Evolutionary conservation across 179 eudicot species (phyloP).

Genomic region (Silene noctiflora): DNA sequence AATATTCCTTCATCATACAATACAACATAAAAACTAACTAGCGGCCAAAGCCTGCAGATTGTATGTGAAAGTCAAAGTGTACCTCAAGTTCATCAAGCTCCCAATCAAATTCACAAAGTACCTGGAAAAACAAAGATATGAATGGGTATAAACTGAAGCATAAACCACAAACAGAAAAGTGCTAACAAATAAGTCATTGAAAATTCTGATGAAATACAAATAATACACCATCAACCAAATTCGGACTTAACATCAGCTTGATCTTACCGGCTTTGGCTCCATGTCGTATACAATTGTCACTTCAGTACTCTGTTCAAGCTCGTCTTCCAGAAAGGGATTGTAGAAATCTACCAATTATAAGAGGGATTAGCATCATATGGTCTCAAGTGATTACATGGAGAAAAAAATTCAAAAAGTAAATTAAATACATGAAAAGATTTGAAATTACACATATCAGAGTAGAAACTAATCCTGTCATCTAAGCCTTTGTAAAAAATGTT

Average conservation of each 20-base stretch:
- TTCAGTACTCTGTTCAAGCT: constrained; percentile 75
- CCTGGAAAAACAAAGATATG: constrained; percentile 42
- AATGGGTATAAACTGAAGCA: constrained; percentile 1
- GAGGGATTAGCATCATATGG: not conserved
- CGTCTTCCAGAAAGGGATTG: constrained; percentile 80
- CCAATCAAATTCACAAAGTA: constrained; percentile 88
- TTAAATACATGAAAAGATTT: not conserved
- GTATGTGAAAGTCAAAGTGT: constrained; percentile 10
- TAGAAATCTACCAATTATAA: constrained; percentile 63
- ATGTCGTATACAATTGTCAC: constrained; percentile 61
- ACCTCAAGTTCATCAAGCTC: constrained; percentile 94
- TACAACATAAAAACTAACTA: not conserved
- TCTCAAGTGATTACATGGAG: not conserved
- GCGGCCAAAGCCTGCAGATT: not conserved
- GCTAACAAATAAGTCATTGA: not conserved
- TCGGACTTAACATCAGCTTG: not conserved
- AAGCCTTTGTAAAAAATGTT: not conserved
- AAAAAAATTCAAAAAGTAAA: not conserved
- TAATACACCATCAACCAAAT: not conserved
- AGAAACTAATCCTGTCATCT: not conserved
- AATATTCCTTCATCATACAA: not conserved
- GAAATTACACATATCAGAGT: not conserved
- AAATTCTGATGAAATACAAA: not conserved
- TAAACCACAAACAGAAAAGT: not conserved
- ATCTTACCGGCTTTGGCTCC: constrained; percentile 68